phyloP scores from a whole-genome alignment of 208 protist species.

The Acanthamoeba culbertsoni region DNA sequence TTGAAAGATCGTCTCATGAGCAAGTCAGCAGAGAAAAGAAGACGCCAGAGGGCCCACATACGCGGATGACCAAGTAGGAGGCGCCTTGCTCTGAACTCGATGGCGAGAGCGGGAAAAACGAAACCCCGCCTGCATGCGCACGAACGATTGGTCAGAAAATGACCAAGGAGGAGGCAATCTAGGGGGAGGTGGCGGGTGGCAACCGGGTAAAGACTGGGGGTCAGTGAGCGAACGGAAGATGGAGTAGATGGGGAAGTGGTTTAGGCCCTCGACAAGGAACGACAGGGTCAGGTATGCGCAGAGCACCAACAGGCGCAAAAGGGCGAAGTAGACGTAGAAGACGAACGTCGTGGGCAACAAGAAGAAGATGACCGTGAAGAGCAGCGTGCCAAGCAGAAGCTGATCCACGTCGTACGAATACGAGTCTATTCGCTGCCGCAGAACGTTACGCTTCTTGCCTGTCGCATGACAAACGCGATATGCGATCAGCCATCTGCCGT shows the following conservation, averaged over 20 bases:
- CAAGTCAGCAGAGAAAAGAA: neutral
- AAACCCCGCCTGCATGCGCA: neutral
- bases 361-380: conserved; percentile 90
- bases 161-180: neutral
- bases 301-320: conserved; percentile 81
- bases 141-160: neutral
- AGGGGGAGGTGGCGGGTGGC: neutral
- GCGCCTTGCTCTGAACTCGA: neutral
- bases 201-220: conserved; percentile 53
- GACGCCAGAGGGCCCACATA: neutral
- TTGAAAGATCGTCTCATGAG: neutral
- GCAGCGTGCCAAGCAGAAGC: conserved; percentile 89
- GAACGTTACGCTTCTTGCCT: conserved; percentile 87
- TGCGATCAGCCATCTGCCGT: neutral
- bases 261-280: conserved; percentile 49
- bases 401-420: conserved; percentile 90
- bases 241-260: conserved; percentile 64
- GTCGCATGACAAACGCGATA: too few relatives aligned
- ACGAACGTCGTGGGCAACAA: conserved; percentile 90
- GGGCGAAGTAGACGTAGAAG: conserved; percentile 92
- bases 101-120: neutral
- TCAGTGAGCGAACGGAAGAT: conserved; percentile 49
- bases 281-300: conserved; percentile 79
- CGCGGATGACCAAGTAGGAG: neutral
- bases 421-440: conserved; percentile 89